phyloP scores from a whole-genome alignment of 495 filamentous ascomycete genomes.

The Podospora tetraspora region DNA sequence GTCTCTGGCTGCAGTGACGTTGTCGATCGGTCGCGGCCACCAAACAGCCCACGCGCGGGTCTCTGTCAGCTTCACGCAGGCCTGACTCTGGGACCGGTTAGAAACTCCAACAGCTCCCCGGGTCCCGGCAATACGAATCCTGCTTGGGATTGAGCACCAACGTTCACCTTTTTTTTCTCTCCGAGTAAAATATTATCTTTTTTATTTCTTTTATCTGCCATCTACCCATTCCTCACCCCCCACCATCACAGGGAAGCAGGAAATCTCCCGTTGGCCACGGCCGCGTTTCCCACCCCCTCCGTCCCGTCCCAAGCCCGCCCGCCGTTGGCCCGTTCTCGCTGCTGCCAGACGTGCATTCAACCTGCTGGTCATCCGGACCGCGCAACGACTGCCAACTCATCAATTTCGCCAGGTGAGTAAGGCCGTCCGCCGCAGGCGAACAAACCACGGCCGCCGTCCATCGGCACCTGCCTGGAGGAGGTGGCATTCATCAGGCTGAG shows the following conservation, averaged over 20 bases:
- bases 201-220: neutral
- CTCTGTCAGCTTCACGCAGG: conserved; percentile 7
- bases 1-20: neutral
- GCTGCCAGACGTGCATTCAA: conserved; percentile 15
- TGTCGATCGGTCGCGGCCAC: conserved; percentile 2
- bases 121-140: too few relatives aligned
- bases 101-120: neutral
- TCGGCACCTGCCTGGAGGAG: neutral
- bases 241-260: neutral
- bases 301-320: conserved; percentile 10
- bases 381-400: conserved; percentile 28
- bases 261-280: neutral
- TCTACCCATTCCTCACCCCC: neutral
- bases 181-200: neutral
- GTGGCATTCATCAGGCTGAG: neutral
- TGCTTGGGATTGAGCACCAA: neutral
- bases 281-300: conserved; percentile 2
- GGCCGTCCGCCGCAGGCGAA: conserved; percentile 9
- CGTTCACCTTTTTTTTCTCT: neutral
- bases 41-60: neutral
- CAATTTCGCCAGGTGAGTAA: conserved; percentile 27
- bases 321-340: conserved; percentile 8
- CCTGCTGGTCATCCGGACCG: conserved; percentile 25
- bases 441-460: neutral
- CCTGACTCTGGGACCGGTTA: neutral